Evolutionary conservation across 345 rosid genomes (phyloP).

Genomic region (Sisymbrium irio): DNA sequence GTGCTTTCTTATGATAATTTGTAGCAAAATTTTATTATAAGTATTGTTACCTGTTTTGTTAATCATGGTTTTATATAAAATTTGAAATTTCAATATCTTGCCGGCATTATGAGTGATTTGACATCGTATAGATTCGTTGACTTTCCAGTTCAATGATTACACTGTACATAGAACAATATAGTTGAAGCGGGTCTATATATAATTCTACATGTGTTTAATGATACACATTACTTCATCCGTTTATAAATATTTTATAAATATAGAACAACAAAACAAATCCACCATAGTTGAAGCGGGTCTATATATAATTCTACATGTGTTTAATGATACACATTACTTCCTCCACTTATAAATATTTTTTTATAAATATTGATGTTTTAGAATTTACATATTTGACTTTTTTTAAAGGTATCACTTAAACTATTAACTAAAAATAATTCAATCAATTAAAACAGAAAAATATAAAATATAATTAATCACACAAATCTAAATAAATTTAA

Average conservation of each 20-base stretch:
- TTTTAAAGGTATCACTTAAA: no score
- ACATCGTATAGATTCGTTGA: slow-evolving; percentile 2
- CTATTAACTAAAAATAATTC: no score
- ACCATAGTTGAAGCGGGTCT: slow-evolving; percentile 10
- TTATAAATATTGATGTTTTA: no score
- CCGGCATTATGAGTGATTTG: slow-evolving; percentile 13
- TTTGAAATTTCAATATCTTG: background rate
- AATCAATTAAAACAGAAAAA: no score
- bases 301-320: background rate
- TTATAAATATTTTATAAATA: no score
- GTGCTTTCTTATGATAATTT: background rate
- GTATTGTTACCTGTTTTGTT: background rate
- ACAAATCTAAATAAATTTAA: no score
- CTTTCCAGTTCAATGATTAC: slow-evolving; percentile 15
- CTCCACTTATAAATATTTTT: no score
- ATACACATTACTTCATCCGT: no score
- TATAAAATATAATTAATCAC: no score
- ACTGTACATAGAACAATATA: background rate
- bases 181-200: slow-evolving; percentile 1
- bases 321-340: background rate
- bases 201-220: background rate
- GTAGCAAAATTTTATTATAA: background rate
- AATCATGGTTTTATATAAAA: background rate
- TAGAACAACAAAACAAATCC: no score
- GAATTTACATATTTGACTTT: no score